Percentiles rank a stretch among this genome's conserved stretches.
Conservation (phyloP, 179 eudicot species). For the Beta corolliflora region DNA sequence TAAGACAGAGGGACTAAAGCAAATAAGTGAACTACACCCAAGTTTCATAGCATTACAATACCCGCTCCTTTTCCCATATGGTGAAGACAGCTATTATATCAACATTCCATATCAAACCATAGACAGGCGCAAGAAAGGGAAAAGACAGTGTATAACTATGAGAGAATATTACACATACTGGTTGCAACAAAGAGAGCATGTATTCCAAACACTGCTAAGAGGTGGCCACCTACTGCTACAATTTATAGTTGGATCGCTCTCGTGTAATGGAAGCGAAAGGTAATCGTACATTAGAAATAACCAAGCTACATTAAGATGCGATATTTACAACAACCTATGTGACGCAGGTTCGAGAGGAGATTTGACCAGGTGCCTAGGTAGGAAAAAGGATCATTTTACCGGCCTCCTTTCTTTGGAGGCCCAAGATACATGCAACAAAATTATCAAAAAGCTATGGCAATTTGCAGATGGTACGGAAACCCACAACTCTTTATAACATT, state of each 20-base stretch:
- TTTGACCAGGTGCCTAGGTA: neutral
- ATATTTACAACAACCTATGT: neutral
- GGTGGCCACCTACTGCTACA: conserved; percentile 2
- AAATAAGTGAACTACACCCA: conserved; percentile 17
- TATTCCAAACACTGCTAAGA: neutral
- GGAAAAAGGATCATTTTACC: conserved; percentile 7
- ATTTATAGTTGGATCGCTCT: conserved; percentile 12
- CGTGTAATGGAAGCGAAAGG: neutral
- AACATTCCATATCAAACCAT: neutral
- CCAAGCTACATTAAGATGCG: neutral
- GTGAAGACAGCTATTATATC: conserved; percentile 8
- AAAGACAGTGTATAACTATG: conserved; percentile 15
- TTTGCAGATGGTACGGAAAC: too few species aligned
- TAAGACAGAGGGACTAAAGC: neutral
- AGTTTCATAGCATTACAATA: conserved; percentile 20
- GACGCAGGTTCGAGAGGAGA: conserved; percentile 8
- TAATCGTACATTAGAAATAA: neutral
- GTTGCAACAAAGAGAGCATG: neutral
- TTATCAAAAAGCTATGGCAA: conserved; percentile 26
- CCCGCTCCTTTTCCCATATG: too few species aligned
- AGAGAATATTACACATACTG: conserved; percentile 20
- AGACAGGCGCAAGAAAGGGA: neutral
- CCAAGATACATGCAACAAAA: conserved; percentile 26
- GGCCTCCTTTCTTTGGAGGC: conserved; percentile 15
- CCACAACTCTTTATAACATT: too few species aligned